Evolutionary conservation across 257 asterid genomes (phyloP).

Genomic region (Salvia hispanica): DNA sequence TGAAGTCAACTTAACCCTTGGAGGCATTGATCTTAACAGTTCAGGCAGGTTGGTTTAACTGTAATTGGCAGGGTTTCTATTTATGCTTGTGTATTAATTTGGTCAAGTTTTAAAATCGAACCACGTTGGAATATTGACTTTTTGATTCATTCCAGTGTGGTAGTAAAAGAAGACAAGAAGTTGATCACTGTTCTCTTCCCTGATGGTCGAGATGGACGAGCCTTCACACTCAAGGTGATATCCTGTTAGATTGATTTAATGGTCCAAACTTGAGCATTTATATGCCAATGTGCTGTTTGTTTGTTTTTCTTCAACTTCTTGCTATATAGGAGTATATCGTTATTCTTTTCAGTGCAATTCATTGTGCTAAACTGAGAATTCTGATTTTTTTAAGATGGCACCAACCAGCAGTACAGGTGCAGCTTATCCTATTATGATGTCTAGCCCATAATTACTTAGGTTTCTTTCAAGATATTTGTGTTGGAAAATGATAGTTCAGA

Average conservation of each 20-base stretch:
- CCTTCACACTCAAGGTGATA: constrained; percentile 94
- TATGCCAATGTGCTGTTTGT: constrained; percentile 3
- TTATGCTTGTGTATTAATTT: constrained; percentile 1
- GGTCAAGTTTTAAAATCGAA: constrained; percentile 14
- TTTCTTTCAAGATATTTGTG: constrained; percentile 1
- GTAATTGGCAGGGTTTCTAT: constrained; percentile 7
- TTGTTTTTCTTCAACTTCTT: constrained; percentile 3
- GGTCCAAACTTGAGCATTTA: constrained; percentile 13
- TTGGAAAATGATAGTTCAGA: constrained; percentile 2
- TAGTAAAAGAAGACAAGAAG: constrained; percentile 96
- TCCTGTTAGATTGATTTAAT: constrained; percentile 21
- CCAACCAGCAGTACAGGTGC: neutral
- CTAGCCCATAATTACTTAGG: neutral
- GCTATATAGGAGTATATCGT: neutral
- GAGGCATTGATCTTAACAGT: constrained; percentile 99
- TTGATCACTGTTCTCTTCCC: constrained; percentile 88
- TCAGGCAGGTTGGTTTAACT: constrained; percentile 92
- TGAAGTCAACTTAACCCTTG: constrained; percentile 95
- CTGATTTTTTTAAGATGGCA: neutral
- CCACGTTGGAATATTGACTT: constrained; percentile 23
- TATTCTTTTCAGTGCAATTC: neutral
- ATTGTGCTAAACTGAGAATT: constrained; percentile 6
- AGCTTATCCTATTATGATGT: neutral
- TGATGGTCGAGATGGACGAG: constrained; percentile 96
- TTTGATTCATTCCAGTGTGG: constrained; percentile 65